Base-by-base conservation (phyloP, 495 filamentous ascomycete species). In the Penicillium steckii region DNA sequence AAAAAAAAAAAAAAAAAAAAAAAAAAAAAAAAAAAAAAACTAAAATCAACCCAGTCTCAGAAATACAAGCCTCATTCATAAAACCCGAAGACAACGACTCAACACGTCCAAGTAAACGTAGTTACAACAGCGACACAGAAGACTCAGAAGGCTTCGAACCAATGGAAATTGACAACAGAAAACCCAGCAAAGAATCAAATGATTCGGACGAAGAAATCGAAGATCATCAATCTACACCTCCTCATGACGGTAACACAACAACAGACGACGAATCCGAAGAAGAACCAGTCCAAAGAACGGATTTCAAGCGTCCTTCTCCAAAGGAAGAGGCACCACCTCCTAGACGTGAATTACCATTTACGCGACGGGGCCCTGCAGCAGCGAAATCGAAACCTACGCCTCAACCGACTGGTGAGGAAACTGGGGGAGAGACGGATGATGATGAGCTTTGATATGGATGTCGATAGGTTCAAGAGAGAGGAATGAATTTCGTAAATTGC, bases 121-220 rank as follows among this genome's bases (percentile, higher is more conserved):
- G 64, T 6, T 61, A 65, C 15, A 64, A 62, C 38, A 68, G 60
- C 0, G 55, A 64, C 17, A 71, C 67, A 15, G 56, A 53, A 2
- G 71, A 76, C 12, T 76, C 73, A 24, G 79, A 79, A 13, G 82
- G 57, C 4, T 81, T 82, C 47, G 81, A 84, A 48, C 72, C 69
- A 59, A 85, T 87, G 83, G 79, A 87, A 26, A 57, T 84, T 4
- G 83, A 85, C 46, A 45, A 69, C 17, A 49, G 48, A 18, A 53
- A 59, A 35, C 30, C 45, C 4, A 15, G 15, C 33, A 37, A 37
- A 65, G 19, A 65, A 67, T 4, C 61, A 68, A 57, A n/a, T n/a
- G 67, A 75, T 49, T 48, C 71, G 48, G 60, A 80, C 61, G 50
- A 77, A 57, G 43, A 70, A 74, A 46, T 79, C 61, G 50, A 77